A percentile compares a stretch with the other conserved stretches of the same genome.
Conservation (phyloP, 495 filamentous ascomycete genomes). For the Talaromyces ruber region DNA sequence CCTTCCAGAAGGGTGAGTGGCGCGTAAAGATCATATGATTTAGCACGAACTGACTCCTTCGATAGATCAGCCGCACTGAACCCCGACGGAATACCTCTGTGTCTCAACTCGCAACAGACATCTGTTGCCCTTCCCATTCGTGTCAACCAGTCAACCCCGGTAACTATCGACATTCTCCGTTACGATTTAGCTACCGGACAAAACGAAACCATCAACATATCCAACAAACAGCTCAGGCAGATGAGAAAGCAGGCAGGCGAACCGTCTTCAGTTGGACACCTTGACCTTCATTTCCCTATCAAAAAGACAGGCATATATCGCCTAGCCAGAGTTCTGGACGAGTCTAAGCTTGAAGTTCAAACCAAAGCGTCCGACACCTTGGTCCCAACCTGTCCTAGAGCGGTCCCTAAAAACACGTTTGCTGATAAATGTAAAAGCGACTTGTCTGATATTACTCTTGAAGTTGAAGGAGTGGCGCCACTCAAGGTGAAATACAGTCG, state of each 20-base stretch:
- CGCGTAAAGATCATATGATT: neutral
- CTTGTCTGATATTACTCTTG: constrained; percentile 71
- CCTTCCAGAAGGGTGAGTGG: constrained; percentile 78
- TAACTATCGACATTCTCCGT: constrained; percentile 75
- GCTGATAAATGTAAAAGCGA: constrained; percentile 72
- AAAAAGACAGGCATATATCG: constrained; percentile 83
- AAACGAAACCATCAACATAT: constrained; percentile 70
- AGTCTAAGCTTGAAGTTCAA: constrained; percentile 87
- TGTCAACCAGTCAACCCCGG: constrained; percentile 86
- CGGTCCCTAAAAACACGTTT: constrained; percentile 53
- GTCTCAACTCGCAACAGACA: constrained; percentile 55
- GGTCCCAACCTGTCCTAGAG: constrained; percentile 76
- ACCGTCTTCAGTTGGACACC: constrained; percentile 37
- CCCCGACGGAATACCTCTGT: constrained; percentile 66
- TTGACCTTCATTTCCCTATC: constrained; percentile 52
- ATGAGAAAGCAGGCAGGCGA: constrained; percentile 54
- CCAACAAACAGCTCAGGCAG: constrained; percentile 58
- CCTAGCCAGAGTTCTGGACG: constrained; percentile 75
- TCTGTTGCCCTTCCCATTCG: constrained; percentile 68
- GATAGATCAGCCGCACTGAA: constrained; percentile 83
- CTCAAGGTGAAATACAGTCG: constrained; percentile 86
- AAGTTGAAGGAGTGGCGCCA: constrained; percentile 85
- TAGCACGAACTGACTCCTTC: constrained; percentile 12
- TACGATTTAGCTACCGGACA: constrained; percentile 71
- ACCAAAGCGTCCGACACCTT: constrained; percentile 63